A percentile compares a stretch with the other conserved stretches of the same genome.
Evolutionary conservation across 2,329 filamentous ascomycete species (phyloP).

Genomic region (Fusarium nisikadoi): DNA sequence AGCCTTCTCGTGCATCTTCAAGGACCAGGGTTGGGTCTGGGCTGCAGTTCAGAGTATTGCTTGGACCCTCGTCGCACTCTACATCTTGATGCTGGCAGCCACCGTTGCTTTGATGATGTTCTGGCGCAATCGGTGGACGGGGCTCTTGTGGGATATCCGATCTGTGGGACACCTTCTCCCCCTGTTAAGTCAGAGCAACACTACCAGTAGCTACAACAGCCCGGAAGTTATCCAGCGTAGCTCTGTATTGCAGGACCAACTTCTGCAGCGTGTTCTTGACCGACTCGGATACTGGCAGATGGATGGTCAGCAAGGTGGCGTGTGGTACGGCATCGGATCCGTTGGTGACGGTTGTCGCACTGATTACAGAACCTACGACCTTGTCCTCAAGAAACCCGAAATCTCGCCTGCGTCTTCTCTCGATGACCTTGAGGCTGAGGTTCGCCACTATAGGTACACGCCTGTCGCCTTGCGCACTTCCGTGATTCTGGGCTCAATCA

Average conservation of each 20-base stretch:
- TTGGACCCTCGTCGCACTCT: constrained; percentile 81
- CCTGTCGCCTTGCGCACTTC: constrained; percentile 79
- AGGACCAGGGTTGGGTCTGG: constrained; percentile 77
- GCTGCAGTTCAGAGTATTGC: constrained; percentile 79
- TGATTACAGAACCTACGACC: constrained; percentile 36
- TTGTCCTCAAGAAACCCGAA: constrained; percentile 45
- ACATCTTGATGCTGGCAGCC: constrained; percentile 72
- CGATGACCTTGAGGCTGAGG: constrained; percentile 43
- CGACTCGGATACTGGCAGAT: constrained; percentile 89
- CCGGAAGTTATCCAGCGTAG: constrained; percentile 67
- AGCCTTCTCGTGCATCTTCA: constrained; percentile 73
- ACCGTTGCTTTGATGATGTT: constrained; percentile 66
- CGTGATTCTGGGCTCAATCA: constrained; percentile 72
- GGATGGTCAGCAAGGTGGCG: constrained; percentile 68
- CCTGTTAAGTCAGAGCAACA: constrained; percentile 83
- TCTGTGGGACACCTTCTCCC: constrained; percentile 84
- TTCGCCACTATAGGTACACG: constrained; percentile 68
- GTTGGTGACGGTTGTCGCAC: constrained; percentile 47
- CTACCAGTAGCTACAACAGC: constrained; percentile 75
- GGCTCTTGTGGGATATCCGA: constrained; percentile 85
- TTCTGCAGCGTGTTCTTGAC: constrained; percentile 69
- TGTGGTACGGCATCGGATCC: constrained; percentile 83
- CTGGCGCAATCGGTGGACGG: constrained; percentile 74
- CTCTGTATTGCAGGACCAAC: constrained; percentile 63
- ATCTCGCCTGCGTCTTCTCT: constrained; percentile 47